phyloP scores from a whole-genome alignment of 2,329 filamentous ascomycete genomes.

The Cyphellophora attinorum region DNA sequence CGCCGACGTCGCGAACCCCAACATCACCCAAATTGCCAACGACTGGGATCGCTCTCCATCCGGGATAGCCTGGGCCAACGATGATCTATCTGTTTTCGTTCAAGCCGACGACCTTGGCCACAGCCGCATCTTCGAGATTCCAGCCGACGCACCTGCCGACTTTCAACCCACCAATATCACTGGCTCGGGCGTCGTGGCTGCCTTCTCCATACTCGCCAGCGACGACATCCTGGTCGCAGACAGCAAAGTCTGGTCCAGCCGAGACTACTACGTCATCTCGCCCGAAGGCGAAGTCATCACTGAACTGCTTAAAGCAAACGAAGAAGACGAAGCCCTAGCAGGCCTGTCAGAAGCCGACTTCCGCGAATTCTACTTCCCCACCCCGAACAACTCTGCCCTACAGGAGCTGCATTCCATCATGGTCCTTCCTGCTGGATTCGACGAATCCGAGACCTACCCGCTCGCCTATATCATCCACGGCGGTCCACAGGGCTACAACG shows the following conservation, averaged over 20 bases:
- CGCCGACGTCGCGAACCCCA: constrained; percentile 22
- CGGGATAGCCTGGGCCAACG: constrained; percentile 39
- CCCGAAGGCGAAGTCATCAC: constrained; percentile 21
- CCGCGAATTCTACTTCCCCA: constrained; percentile 28
- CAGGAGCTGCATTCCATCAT: constrained; percentile 33
- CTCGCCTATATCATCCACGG: constrained; percentile 74
- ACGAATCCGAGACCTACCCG: constrained; percentile 63
- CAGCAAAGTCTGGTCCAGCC: constrained; percentile 26
- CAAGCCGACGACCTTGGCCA: constrained; percentile 62
- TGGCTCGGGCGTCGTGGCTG: constrained; percentile 21
- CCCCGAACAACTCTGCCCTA: constrained; percentile 26
- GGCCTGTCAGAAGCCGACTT: constrained; percentile 25
- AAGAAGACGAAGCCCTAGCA: constrained; percentile 28
- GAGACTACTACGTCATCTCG: constrained; percentile 25
- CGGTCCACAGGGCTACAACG: constrained; percentile 70
- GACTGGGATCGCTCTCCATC: constrained; percentile 45
- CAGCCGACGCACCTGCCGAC: constrained; percentile 22
- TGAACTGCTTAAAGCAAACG: constrained; percentile 26
- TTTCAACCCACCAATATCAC: constrained; percentile 28
- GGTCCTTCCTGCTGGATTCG: constrained; percentile 46
- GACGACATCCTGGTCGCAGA: constrained; percentile 24
- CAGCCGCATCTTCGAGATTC: constrained; percentile 29
- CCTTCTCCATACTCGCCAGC: constrained; percentile 21
- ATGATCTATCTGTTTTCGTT: constrained; percentile 58
- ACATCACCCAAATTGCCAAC: constrained; percentile 28